Conservation (phyloP, 176 grass and related monocot genomes). For the Musa beccarii region DNA sequence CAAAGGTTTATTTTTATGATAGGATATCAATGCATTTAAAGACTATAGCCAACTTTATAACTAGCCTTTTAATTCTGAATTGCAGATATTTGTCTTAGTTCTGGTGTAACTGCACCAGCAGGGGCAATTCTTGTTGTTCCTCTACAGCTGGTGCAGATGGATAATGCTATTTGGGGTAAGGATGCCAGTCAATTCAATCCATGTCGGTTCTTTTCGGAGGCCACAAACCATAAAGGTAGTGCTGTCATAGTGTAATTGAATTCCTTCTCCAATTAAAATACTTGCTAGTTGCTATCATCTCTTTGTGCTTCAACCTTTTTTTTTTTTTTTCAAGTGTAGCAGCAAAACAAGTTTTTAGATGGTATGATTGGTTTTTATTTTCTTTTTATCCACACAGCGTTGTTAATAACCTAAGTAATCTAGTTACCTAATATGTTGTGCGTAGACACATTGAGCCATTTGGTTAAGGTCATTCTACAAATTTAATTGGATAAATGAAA, state of each 20-base stretch:
- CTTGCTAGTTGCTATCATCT: not conserved
- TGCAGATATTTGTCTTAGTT: conserved; percentile 60
- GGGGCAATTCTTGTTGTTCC: conserved; percentile 67
- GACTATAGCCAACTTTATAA: no score
- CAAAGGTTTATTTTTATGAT: not conserved
- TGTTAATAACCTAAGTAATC: not conserved
- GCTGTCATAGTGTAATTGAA: not conserved
- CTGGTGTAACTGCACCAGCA: conserved; percentile 51
- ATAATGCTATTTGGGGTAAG: conserved; percentile 65
- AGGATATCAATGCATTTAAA: not conserved
- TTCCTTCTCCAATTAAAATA: not conserved
- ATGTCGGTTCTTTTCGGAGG: conserved; percentile 47
- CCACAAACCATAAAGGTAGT: conserved; percentile 36
- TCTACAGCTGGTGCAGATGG: conserved; percentile 75
- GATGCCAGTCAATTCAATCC: conserved; percentile 74
- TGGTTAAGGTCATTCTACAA: no score
- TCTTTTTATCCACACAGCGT: no score
- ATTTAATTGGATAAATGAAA: no score
- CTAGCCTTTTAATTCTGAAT: conserved; percentile 18
- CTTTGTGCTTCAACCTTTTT: not conserved
- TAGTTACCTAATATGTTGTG: not conserved
- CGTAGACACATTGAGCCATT: not conserved
- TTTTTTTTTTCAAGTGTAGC: not conserved
- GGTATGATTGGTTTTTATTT: no score
- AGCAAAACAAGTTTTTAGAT: no score